Conservation (phyloP, 192 early-diverging fungal species). For the Funneliformis mosseae region DNA sequence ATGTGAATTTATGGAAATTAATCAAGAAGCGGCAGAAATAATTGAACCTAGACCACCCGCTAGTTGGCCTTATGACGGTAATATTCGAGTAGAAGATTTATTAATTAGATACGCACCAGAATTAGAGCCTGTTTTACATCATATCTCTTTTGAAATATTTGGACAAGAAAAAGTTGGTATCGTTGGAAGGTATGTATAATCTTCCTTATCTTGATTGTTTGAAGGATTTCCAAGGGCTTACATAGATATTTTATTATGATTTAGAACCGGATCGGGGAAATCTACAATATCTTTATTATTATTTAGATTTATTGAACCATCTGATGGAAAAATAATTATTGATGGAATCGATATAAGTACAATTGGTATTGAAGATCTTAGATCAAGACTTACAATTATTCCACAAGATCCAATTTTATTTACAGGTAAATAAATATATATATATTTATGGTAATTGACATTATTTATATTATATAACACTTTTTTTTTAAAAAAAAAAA, state of each 20-base stretch:
- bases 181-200: slow-evolving; percentile 65
- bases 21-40: slow-evolving; percentile 59
- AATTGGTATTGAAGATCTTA: slow-evolving; percentile 73
- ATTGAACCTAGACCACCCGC: slow-evolving; percentile 64
- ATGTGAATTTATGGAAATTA: slow-evolving; percentile 76
- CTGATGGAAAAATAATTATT: slow-evolving; percentile 67
- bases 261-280: slow-evolving; percentile 61
- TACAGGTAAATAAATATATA: slow-evolving; percentile 6
- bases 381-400: slow-evolving; percentile 71
- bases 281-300: slow-evolving; percentile 75
- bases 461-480: neutral
- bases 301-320: slow-evolving; percentile 78
- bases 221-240: neutral
- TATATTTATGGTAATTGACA: too few species aligned
- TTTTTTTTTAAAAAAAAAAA: neutral
- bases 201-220: slow-evolving; percentile 38
- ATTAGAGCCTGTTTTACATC: slow-evolving; percentile 72
- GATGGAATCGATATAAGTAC: slow-evolving; percentile 78
- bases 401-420: slow-evolving; percentile 78
- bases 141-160: slow-evolving; percentile 69
- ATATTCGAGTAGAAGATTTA: slow-evolving; percentile 70
- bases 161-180: slow-evolving; percentile 84
- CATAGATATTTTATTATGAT: neutral
- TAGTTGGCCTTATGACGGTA: slow-evolving; percentile 79
- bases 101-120: slow-evolving; percentile 80